Base-by-base conservation (phyloP, 1,139 yeast species). In the Pichia sp. region DNA sequence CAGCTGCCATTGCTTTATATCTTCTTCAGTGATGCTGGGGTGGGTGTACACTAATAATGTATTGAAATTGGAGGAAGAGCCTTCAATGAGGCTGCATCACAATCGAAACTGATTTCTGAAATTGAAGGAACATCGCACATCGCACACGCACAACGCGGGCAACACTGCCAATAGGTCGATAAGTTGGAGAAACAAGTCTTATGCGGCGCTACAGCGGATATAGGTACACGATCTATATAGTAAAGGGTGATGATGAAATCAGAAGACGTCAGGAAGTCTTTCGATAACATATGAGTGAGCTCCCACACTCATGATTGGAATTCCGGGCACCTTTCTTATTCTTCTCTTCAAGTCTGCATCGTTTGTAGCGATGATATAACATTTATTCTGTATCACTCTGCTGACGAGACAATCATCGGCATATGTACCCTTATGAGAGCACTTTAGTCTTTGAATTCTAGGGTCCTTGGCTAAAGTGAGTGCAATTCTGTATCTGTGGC, bases 281-380 rank as follows among this genome's bases (percentile, higher is more conserved):
- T 91, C 98, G 47, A 91, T 81, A 28, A 84, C 96, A 58, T 88
- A 91, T 3, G 87, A 67, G 56, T 86, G 95, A 3, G 84, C 84
- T 32, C 97, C 98, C 14, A 91, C 98, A 59, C 95, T 86, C 91
- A 91, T 77, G 31, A 91, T 68, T 10, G 98, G 98, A 44, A 91
- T 84, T 52, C 98, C 98, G 1, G 97, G 98, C 13, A 91, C 87
- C 61, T 91, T 91, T 63, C 98, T 74, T 29, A 91, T 74, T 59
- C 98, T 73, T 55, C 96, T 77, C 59, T 91, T 91, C 56, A 91
- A 67, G 52, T 91, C 97, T n/a, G 95, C 96, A 77, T 91, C 98
- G 60, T 91, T 91, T 2, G 97, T 88, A 30, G 98, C 98, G 28
- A 91, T 97, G 39, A 91, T 88, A 56, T 78, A 91, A 61, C 98